Conservation (phyloP, 306 rosid species). For the Spatholobus suberectus region DNA sequence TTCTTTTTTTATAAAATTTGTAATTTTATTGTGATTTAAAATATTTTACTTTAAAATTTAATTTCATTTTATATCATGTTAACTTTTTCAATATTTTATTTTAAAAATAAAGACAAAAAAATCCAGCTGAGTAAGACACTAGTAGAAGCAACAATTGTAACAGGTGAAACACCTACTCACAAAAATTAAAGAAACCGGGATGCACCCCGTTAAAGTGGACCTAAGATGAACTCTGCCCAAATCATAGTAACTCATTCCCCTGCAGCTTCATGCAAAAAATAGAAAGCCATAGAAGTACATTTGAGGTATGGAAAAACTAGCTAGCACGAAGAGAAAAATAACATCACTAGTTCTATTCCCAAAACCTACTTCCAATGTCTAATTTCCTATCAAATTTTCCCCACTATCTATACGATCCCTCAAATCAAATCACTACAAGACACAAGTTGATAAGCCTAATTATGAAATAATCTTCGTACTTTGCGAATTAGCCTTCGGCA, state of each 20-base stretch:
- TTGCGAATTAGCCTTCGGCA: conserved; percentile 75
- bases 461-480: conserved; percentile 59
- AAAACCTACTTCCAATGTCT: conserved; percentile 17
- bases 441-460: conserved; percentile 21
- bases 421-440: conserved; percentile 1
- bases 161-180: too few species aligned
- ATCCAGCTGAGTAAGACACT: too few species aligned
- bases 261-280: conserved; percentile 36
- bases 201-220: too few species aligned
- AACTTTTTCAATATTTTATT: too few species aligned
- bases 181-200: too few species aligned
- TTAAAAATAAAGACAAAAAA: too few species aligned
- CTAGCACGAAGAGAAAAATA: background rate
- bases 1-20: too few species aligned
- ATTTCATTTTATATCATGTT: too few species aligned
- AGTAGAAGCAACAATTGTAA: too few species aligned
- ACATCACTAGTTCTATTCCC: background rate
- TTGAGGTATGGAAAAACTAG: background rate
- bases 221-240: conserved; percentile 20
- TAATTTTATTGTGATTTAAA: too few species aligned
- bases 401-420: conserved; percentile 28
- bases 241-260: conserved; percentile 2
- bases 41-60: too few species aligned
- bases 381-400: conserved; percentile 17
- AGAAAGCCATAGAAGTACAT: background rate